Evolutionary conservation across 2,329 filamentous ascomycete species (phyloP).

Genomic region (Mycosphaerella arachidis): DNA sequence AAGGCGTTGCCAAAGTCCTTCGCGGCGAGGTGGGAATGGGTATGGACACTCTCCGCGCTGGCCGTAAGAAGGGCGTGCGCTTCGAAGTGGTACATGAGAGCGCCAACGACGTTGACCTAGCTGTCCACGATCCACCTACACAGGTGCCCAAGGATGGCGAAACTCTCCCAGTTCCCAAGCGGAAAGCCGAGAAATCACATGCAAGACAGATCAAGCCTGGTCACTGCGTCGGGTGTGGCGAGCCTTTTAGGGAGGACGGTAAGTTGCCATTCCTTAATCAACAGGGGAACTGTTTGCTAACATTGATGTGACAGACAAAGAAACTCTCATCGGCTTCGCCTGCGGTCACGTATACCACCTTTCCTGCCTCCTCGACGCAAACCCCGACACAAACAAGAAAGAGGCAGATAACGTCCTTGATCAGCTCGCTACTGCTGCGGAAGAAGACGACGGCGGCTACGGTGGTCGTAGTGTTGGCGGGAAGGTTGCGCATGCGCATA

Average conservation of each 20-base stretch:
- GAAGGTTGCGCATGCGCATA: conserved; percentile 80
- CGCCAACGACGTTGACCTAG: conserved; percentile 30
- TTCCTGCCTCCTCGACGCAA: conserved; percentile 58
- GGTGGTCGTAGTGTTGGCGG: conserved; percentile 64
- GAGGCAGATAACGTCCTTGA: conserved; percentile 29
- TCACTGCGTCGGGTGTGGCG: conserved; percentile 38
- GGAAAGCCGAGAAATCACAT: conserved; percentile 13
- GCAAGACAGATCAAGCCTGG: conserved; percentile 29
- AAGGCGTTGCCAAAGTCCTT: conserved; percentile 81
- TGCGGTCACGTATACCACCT: conserved; percentile 81
- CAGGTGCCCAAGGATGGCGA: conserved; percentile 23
- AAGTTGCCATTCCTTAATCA: conserved; percentile 14
- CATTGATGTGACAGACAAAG: conserved; percentile 47
- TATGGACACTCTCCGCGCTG: conserved; percentile 73
- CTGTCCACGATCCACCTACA: conserved; percentile 30
- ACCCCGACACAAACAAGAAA: conserved; percentile 33
- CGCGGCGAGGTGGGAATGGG: conserved; percentile 80
- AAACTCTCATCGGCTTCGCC: conserved; percentile 73
- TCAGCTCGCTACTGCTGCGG: conserved; percentile 45
- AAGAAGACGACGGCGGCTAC: conserved; percentile 38
- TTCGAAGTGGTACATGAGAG: conserved; percentile 63
- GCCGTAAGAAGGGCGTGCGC: conserved; percentile 80
- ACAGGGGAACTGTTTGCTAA: not conserved
- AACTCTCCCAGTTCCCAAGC: conserved; percentile 18
- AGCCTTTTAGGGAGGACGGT: conserved; percentile 37